Base-by-base conservation (phyloP, 225 moss, liverwort and hornwort species). In the Takakia lepidozioides region DNA sequence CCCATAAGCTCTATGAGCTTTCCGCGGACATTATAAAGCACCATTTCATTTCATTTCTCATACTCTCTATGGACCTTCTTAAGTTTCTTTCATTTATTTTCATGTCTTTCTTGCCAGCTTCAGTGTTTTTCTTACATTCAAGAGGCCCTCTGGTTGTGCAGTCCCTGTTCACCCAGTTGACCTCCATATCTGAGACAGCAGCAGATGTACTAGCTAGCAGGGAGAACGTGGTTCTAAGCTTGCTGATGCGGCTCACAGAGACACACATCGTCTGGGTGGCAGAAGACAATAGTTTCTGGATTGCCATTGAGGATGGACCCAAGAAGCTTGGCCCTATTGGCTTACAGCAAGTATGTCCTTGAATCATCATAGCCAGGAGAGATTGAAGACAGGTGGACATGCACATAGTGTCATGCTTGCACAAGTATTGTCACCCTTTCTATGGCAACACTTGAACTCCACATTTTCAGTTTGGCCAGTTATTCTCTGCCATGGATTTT, bases 331-430 rank as follows among this genome's bases (percentile, higher is more conserved):
- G 93, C 45, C 74, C 89, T 6, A 57, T 66, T 59, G 93, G 79
- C 57, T 46, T 93, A 13, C 65, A 79, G 52, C 70, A 89, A 76
- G 86, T 86, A 73, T n/a, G n/a, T n/a, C n/a, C n/a, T n/a, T n/a
- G n/a, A n/a, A n/a, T n/a, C n/a, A n/a, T n/a, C n/a, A n/a, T n/a
- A n/a, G n/a, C n/a, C n/a, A n/a, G n/a, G n/a, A n/a, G n/a, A n/a
- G n/a, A n/a, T n/a, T n/a, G n/a, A n/a, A n/a, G n/a, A n/a, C n/a
- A n/a, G n/a, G n/a, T n/a, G n/a, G n/a, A n/a, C n/a, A n/a, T n/a
- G n/a, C n/a, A n/a, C n/a, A n/a, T n/a, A n/a, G n/a, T n/a, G n/a
- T n/a, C n/a, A n/a, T n/a, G n/a, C n/a, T n/a, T n/a, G n/a, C n/a
- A n/a, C n/a, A n/a, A n/a, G n/a, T n/a, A n/a, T n/a, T n/a, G n/a